A percentile compares a stretch with the other conserved stretches of the same genome.
Conservation (phyloP, 2,329 filamentous ascomycete species). For the Clonostachys chloroleuca region DNA sequence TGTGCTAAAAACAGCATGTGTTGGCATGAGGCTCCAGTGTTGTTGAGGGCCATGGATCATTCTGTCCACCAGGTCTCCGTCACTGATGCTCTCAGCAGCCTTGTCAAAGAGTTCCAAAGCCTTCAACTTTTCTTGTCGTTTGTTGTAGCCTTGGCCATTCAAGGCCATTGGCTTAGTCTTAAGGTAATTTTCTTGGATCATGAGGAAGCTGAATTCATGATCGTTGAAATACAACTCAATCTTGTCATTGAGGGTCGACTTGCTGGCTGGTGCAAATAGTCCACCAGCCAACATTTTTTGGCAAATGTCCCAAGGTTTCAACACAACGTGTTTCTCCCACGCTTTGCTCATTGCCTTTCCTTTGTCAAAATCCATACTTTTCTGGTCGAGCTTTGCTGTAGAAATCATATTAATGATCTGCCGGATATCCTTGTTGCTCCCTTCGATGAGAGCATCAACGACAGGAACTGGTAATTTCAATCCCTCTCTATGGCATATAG, state of each 20-base stretch:
- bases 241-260: slow-evolving; percentile 90
- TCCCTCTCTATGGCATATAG: slow-evolving; percentile 88
- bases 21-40: slow-evolving; percentile 97
- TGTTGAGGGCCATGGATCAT: slow-evolving; percentile 99
- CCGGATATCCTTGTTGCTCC: slow-evolving; percentile 90
- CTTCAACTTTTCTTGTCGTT: slow-evolving; percentile 71
- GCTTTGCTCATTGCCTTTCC: slow-evolving; percentile 93
- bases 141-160: slow-evolving; percentile 48
- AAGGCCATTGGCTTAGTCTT: slow-evolving; percentile 70
- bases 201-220: slow-evolving; percentile 93
- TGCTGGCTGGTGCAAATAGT: slow-evolving; percentile 80
- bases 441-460: slow-evolving; percentile 91
- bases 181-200: slow-evolving; percentile 98
- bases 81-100: slow-evolving; percentile 93
- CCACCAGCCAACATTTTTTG: slow-evolving; percentile 86
- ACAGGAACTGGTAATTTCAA: slow-evolving; percentile 80
- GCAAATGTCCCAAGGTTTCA: slow-evolving; percentile 98
- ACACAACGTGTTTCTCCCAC: slow-evolving; percentile 95
- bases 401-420: slow-evolving; percentile 99
- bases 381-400: slow-evolving; percentile 84
- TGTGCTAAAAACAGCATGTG: slow-evolving; percentile 92
- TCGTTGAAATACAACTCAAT: slow-evolving; percentile 99
- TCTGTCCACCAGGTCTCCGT: slow-evolving; percentile 90
- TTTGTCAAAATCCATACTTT: slow-evolving; percentile 75
- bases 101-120: slow-evolving; percentile 80